Evolutionary conservation across 805 yeast genomes (phyloP), one percentile per base, ranked within the genome.

Genomic region (Lachancea lanzarotensis): DNA sequence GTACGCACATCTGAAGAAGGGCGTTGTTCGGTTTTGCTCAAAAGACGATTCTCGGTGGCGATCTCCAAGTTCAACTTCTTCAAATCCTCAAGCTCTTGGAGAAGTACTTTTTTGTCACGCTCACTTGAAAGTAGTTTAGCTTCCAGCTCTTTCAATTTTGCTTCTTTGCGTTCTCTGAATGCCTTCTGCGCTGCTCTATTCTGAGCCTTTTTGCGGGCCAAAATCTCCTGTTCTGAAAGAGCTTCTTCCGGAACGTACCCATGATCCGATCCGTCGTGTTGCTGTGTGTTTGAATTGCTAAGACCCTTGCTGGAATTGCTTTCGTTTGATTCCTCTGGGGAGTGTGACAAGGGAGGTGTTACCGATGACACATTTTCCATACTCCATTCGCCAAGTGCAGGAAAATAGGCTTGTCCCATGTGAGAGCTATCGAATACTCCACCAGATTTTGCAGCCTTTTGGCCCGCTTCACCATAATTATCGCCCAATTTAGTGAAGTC

Each of bases 161-260:
- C 76, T 60, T 84, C 93, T 61, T 83, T 84, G 40, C 95, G 76
- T 62, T 85, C 90, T 49, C 95, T 70, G 63, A 84, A 87, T 2
- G 95, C 95, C 52, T 89, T 71, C 65, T 87, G 95, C 1, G 95
- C 95, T 10, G 90, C 90, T 55, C 95, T 70, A 59, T 86, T 85
- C 60, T 83, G 93, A 2, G 87, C 88, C 57, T 80, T 84, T 42
- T 85, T 79, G 22, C 43, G 43, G 5, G 43, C 43, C 30, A 33
- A 22, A 25, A 25, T 33, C 6, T 40, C 43, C 31, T 40, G 22
- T 15, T 38, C 35, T 17, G 41, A 27, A 10, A 30, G 17, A 13
- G 25, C 11, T 12, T 38, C 41, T 13, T 38, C 35, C 9, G 26
- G 34, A 16, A 9, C 18, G 18, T 18, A 20, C 3, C 13, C 15